Evolutionary conservation across 2,329 filamentous ascomycete species (phyloP).

Genomic region (Neonectria faginata): DNA sequence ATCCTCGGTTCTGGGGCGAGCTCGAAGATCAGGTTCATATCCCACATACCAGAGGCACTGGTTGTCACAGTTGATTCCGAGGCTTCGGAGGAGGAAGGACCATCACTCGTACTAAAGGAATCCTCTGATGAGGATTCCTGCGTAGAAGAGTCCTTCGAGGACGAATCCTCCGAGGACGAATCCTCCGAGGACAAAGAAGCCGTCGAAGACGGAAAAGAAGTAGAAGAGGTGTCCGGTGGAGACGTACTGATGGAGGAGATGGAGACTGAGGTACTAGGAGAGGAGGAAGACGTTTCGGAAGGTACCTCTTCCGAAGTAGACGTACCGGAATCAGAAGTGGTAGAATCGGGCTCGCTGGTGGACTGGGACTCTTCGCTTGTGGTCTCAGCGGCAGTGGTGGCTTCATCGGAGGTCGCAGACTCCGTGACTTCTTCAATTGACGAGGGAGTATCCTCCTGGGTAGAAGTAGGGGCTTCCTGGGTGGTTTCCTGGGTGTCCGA

Average conservation of each 20-base stretch:
- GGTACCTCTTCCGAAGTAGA: conserved; percentile 44
- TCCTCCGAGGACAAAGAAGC: conserved; percentile 28
- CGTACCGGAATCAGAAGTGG: conserved; percentile 48
- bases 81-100: conserved; percentile 23
- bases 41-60: conserved; percentile 49
- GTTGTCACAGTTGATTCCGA: conserved; percentile 29
- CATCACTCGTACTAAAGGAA: conserved; percentile 38
- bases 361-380: conserved; percentile 34
- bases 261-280: conserved; percentile 45
- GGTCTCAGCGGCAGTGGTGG: conserved; percentile 6
- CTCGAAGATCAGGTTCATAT: conserved; percentile 30
- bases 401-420: background rate
- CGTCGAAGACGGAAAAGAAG: conserved; percentile 29
- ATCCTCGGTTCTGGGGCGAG: conserved; percentile 27
- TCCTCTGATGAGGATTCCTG: conserved; percentile 28
- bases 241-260: conserved; percentile 51
- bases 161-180: conserved; percentile 40
- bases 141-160: conserved; percentile 39
- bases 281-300: conserved; percentile 44
- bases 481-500: conserved; percentile 23
- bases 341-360: conserved; percentile 41
- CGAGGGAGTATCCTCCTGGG: background rate
- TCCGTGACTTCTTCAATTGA: conserved; percentile 22
- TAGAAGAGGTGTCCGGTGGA: conserved; percentile 41
- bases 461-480: background rate